Evolutionary conservation across 2,329 filamentous ascomycete genomes (phyloP), one percentile per base, ranked within the genome.

Genomic region (Mycosphaerelloides madeirae): DNA sequence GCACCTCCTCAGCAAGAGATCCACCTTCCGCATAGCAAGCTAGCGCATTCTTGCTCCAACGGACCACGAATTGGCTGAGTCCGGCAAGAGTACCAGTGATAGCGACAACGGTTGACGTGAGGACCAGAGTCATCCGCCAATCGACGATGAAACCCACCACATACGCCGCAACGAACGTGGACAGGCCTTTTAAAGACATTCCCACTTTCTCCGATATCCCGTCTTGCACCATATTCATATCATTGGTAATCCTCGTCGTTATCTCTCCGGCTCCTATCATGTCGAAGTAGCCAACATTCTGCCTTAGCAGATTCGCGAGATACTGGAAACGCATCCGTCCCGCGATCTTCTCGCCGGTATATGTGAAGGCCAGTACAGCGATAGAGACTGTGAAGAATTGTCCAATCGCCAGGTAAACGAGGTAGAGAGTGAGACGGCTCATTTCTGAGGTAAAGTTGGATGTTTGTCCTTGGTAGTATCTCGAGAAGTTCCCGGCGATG

Each of bases 351-450:
- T 73, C 72, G 3, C 72, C 72, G 3, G 70, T 64, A 36, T 74
- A 70, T 0, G 73, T 75, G 22, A 76, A 58, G 16, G 15, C 31
- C 37, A 94, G 80, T 1, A 88, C 95, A 29, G 80, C 78, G 48
- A 93, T 71, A 62, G 91, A 94, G 33, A 83, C 76, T 2, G 81
- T 79, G 38, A 85, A 66, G 53, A 91, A 93, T 61, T 88, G 83
- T 50, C 74, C 87, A 42, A 94, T 80, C 35, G 79, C 87, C 35
- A 94, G 77, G 63, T 94, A 94, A 22, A 94, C 69, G 53, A 93
- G 90, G 66, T 91, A 91, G 29, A 91, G 68, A 12, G 88, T 83
- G 53, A 82, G 78, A 32, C 73, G 70, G 3, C 69, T 68, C 54
- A 93, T 69, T 46, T 80, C 68, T 40, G 68, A 52, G 40, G 75